Evolutionary conservation across 768 basidiomycete species (phyloP).

Genomic region (Mycena chlorophos): DNA sequence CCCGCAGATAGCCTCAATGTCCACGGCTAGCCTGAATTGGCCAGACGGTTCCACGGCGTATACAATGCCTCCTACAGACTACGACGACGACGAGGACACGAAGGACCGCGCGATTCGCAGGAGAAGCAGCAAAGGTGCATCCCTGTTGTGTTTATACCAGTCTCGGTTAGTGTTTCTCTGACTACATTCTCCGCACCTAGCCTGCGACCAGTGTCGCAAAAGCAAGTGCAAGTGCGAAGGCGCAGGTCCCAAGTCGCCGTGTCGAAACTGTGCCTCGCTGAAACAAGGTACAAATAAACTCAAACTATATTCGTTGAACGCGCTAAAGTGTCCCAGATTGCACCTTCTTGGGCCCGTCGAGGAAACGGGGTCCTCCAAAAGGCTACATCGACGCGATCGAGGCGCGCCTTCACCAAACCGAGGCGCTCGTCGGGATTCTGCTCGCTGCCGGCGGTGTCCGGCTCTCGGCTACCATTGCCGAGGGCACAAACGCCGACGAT

Average conservation of each 20-base stretch:
- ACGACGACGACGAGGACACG: constrained; percentile 6
- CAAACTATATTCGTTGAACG: constrained; percentile 12
- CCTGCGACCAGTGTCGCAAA: constrained; percentile 88
- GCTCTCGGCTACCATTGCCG: constrained; percentile 46
- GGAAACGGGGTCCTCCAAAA: constrained; percentile 86
- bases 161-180: constrained; percentile 2
- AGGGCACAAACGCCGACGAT: constrained; percentile 38
- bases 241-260: constrained; percentile 56
- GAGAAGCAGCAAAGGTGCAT: constrained; percentile 73
- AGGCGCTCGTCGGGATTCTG: constrained; percentile 83
- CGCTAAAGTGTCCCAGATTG: constrained; percentile 48
- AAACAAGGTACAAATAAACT: constrained; percentile 54
- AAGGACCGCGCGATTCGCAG: constrained; percentile 59
- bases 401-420: constrained; percentile 86
- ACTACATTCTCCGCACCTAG: constrained; percentile 46
- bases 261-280: constrained; percentile 75
- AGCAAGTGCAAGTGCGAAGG: constrained; percentile 90
- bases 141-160: constrained; percentile 6
- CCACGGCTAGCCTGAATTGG: background rate
- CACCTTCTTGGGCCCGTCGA: constrained; percentile 76
- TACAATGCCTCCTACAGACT: constrained; percentile 15
- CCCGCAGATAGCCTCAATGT: background rate
- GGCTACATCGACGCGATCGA: constrained; percentile 96
- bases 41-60: constrained; percentile 37
- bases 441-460: constrained; percentile 51